These are phyloP conservation scores for Globisporangium alternatum DNA, from an alignment of 352 stramenopile genomes.

Conservation along the genomic window DNA sequence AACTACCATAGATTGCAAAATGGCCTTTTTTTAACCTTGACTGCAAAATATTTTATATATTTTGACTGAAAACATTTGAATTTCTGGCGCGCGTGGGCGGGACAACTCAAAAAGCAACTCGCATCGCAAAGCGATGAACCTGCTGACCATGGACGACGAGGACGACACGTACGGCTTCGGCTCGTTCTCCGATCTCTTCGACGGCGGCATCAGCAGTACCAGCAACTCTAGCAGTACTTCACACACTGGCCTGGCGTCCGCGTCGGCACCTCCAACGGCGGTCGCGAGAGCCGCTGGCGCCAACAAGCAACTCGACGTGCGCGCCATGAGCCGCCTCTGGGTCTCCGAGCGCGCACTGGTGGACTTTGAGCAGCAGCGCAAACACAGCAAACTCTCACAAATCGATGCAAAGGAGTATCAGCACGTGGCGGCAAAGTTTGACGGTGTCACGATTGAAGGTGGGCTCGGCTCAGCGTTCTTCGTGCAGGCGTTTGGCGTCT, in stretches of 20 bases:
- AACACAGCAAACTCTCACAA: conserved; percentile 12
- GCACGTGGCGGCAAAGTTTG: conserved; percentile 49
- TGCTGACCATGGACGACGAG: conserved; percentile 43
- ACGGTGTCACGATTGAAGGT: conserved; percentile 47
- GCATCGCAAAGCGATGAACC: conserved; percentile 6
- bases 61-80: not conserved
- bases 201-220: conserved; percentile 2
- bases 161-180: conserved; percentile 71
- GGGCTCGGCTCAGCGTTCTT: conserved; percentile 39
- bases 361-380: conserved; percentile 38
- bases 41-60: not conserved
- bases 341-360: conserved; percentile 39
- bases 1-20: not conserved
- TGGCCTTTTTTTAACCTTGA: no score
- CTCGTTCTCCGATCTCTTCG: conserved; percentile 63
- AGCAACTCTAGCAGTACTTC: not conserved
- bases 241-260: not conserved
- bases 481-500: conserved; percentile 11
- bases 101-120: not conserved
- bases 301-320: conserved; percentile 37
- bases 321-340: conserved; percentile 41
- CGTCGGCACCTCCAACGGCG: not conserved
- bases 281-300: not conserved
- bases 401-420: conserved; percentile 27
- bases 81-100: not conserved